These are phyloP conservation scores for Alopecurus myosuroides DNA, from an alignment of 176 grass and related monocot species.

Conservation along the genomic window DNA sequence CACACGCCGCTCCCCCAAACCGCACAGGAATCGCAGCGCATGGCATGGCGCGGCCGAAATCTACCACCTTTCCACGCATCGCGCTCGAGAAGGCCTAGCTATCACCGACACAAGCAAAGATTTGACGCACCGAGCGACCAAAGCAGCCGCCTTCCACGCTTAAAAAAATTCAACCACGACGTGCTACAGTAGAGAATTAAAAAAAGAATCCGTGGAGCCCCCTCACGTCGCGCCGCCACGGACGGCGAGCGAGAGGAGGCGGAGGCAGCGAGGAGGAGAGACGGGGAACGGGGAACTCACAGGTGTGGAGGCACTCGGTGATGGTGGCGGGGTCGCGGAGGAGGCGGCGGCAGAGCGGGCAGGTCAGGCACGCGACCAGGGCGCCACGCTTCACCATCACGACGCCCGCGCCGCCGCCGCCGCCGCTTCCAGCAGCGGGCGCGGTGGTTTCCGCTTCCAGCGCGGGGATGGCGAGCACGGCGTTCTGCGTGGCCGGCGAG, in stretches of 20 bases:
- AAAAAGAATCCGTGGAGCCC: not conserved
- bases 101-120: not conserved
- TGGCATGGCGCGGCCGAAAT: not conserved
- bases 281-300: constrained; percentile 27
- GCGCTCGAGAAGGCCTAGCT: not conserved
- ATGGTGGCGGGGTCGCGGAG: constrained; percentile 71
- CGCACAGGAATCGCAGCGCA: not conserved
- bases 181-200: not conserved
- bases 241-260: not conserved
- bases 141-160: not conserved
- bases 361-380: constrained; percentile 49
- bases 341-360: constrained; percentile 56
- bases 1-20: not conserved
- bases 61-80: constrained; percentile 27
- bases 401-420: not conserved
- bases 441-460: not conserved
- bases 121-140: not conserved
- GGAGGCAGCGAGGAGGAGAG: not conserved
- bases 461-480: constrained; percentile 17
- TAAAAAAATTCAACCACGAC: not conserved
- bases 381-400: constrained; percentile 41
- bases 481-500: constrained; percentile 10
- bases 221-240: not conserved
- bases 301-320: constrained; percentile 81
- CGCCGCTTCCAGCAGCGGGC: not conserved